phyloP scores from a whole-genome alignment of 192 early-diverging fungal species.

The Allomyces macrogynus region DNA sequence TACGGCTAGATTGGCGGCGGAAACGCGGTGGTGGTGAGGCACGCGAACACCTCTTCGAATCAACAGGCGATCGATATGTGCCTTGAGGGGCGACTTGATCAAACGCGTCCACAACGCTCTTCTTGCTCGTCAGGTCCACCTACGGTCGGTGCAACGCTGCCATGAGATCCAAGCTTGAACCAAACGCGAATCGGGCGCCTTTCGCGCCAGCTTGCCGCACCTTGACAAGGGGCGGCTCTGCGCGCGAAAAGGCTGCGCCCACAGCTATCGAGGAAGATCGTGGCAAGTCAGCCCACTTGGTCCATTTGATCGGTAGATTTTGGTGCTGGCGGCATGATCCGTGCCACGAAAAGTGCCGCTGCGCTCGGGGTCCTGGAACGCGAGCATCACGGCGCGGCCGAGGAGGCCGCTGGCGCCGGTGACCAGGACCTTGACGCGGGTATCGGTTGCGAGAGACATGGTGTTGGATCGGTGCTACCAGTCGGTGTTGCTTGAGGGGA shows the following conservation, averaged over 20 bases:
- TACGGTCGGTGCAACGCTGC: not conserved
- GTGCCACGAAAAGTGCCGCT: slow-evolving; percentile 20
- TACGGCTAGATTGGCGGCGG: slow-evolving; percentile 19
- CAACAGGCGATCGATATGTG: slow-evolving; percentile 3
- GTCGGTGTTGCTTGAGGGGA: not conserved
- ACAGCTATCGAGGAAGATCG: slow-evolving; percentile 24
- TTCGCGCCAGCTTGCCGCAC: slow-evolving; percentile 7
- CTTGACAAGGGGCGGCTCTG: slow-evolving; percentile 26
- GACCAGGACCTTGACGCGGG: slow-evolving; percentile 38
- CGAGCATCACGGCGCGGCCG: slow-evolving; percentile 44
- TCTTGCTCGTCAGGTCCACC: slow-evolving; percentile 41
- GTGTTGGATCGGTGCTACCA: too few species aligned
- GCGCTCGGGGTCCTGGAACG: slow-evolving; percentile 22
- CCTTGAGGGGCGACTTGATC: slow-evolving; percentile 30
- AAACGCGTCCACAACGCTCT: slow-evolving; percentile 29
- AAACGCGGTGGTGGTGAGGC: not conserved
- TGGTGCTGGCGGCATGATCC: not conserved
- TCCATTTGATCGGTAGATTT: not conserved
- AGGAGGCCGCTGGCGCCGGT: slow-evolving; percentile 69
- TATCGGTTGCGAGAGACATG: not conserved
- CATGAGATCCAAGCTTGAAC: not conserved
- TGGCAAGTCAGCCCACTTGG: not conserved
- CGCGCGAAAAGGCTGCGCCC: slow-evolving; percentile 48
- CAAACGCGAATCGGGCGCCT: not conserved
- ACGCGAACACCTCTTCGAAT: not conserved